phyloP scores from a whole-genome alignment of 176 grass and related monocot genomes.

The Oropetium thomaeum region DNA sequence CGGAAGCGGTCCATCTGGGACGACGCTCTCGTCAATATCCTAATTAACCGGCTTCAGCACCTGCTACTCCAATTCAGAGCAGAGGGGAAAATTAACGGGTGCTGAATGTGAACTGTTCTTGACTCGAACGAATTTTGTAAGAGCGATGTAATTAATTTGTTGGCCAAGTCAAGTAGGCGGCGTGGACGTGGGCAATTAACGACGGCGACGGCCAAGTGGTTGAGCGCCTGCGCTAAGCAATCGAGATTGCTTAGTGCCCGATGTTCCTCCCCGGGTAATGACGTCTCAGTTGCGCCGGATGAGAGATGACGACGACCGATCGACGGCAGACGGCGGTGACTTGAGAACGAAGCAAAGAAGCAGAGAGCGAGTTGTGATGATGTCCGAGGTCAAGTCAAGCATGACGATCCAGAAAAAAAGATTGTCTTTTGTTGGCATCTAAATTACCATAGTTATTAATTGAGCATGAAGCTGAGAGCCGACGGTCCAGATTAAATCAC shows the following conservation, averaged over 20 bases:
- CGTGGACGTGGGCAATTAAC: background rate
- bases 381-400: background rate
- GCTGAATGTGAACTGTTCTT: background rate
- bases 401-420: background rate
- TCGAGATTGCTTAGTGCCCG: background rate
- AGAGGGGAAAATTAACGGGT: background rate
- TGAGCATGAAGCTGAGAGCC: no score
- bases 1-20: slow-evolving; percentile 20
- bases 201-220: background rate
- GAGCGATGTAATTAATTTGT: background rate
- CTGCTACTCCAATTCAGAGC: background rate
- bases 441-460: background rate
- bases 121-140: background rate
- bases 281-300: background rate
- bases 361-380: background rate
- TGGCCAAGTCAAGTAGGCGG: slow-evolving; percentile 20
- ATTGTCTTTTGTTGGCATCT: background rate
- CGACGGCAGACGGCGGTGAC: background rate
- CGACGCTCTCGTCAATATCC: background rate
- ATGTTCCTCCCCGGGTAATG: background rate
- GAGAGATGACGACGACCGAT: background rate
- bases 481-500: no score
- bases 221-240: background rate
- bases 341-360: background rate
- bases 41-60: background rate